Conservation (phyloP, 306 rosid species). For the Vicia villosa region DNA sequence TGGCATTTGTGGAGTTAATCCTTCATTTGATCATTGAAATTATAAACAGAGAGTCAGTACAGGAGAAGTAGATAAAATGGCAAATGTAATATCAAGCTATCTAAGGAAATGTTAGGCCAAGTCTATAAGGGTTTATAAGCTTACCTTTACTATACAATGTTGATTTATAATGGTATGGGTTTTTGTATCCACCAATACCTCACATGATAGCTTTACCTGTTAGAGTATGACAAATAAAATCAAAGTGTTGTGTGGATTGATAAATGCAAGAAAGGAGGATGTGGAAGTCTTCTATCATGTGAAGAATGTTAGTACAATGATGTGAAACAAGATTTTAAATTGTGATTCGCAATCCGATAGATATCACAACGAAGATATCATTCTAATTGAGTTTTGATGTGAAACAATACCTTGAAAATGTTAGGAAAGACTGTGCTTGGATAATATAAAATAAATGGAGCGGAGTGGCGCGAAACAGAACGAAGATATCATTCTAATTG, state of each 20-base stretch:
- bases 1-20: conserved; percentile 9
- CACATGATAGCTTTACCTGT: conserved; percentile 63
- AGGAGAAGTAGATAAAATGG: conserved; percentile 3
- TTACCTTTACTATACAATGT: conserved; percentile 50
- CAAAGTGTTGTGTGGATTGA: not conserved
- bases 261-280: not conserved
- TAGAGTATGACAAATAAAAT: not conserved
- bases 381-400: no score
- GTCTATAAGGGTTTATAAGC: not conserved
- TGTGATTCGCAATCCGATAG: no score
- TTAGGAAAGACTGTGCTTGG: no score
- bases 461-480: no score
- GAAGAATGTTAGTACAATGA: not conserved
- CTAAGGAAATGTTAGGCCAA: no score
- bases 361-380: no score
- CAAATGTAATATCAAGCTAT: not conserved
- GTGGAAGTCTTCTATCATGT: not conserved
- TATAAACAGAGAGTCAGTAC: conserved; percentile 7
- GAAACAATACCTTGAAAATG: no score
- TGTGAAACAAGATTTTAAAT: no score
- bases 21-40: conserved; percentile 31
- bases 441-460: no score
- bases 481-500: no score
- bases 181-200: conserved; percentile 50
- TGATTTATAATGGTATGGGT: conserved; percentile 55